A percentile compares a stretch with the other conserved stretches of the same genome.
Conservation (phyloP, 495 filamentous ascomycete genomes). For the Ramalina intermedia region DNA sequence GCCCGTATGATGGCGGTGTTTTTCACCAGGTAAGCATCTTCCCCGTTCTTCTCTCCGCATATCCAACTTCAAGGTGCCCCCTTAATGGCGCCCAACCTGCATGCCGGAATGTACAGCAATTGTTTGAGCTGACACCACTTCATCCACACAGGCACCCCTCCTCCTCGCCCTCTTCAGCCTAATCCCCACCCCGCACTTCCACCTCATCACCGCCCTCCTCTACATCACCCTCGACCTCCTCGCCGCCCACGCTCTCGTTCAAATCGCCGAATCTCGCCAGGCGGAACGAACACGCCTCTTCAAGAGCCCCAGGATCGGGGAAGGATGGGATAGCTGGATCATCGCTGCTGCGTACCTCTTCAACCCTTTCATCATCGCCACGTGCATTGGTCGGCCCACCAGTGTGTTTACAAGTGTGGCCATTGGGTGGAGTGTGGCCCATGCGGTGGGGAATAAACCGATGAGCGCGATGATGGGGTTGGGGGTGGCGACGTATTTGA, state of each 20-base stretch:
- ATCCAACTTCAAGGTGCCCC: not conserved
- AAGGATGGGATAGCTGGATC: slow-evolving; percentile 58
- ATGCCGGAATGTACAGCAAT: too few relatives aligned
- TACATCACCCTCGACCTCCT: slow-evolving; percentile 73
- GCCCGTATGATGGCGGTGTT: slow-evolving; percentile 93
- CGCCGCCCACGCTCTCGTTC: slow-evolving; percentile 66
- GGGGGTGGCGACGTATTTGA: slow-evolving; percentile 76
- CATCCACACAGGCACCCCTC: slow-evolving; percentile 53
- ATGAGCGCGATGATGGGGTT: slow-evolving; percentile 74
- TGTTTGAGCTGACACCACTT: too few relatives aligned
- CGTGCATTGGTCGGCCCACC: slow-evolving; percentile 83
- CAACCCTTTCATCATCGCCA: slow-evolving; percentile 88
- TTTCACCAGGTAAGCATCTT: slow-evolving; percentile 61
- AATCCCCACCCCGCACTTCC: slow-evolving; percentile 53
- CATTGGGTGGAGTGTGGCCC: slow-evolving; percentile 70
- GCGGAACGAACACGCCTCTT: slow-evolving; percentile 57
- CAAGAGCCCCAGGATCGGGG: slow-evolving; percentile 61
- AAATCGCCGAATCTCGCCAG: slow-evolving; percentile 73
- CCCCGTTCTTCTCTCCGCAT: not conserved
- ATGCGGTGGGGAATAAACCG: slow-evolving; percentile 60
- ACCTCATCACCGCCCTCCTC: slow-evolving; percentile 62
- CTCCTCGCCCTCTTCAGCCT: slow-evolving; percentile 82
- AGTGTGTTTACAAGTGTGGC: slow-evolving; percentile 82
- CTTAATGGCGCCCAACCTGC: too few relatives aligned
- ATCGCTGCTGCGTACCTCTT: slow-evolving; percentile 81